phyloP scores from a whole-genome alignment of 2,329 filamentous ascomycete genomes.

The Sphaceloma murrayae region DNA sequence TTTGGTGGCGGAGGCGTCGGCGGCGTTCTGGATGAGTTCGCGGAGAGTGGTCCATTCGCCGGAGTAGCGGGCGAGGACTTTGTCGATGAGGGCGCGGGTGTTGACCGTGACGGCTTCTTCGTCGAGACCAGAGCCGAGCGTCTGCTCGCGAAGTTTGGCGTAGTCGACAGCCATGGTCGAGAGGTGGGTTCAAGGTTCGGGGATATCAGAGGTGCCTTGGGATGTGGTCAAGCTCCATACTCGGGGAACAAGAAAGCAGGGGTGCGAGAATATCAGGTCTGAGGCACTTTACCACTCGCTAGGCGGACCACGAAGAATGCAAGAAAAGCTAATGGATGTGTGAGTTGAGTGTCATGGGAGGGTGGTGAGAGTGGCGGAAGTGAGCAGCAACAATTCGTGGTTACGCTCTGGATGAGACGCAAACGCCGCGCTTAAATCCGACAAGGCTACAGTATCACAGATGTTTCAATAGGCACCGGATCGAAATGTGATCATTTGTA shows the following conservation, averaged over 20 bases:
- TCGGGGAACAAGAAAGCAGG: not conserved
- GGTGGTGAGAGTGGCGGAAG: not conserved
- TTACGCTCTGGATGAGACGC: no score
- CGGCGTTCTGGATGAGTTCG: slow-evolving; percentile 97
- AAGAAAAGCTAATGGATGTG: not conserved
- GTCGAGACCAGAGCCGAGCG: slow-evolving; percentile 74
- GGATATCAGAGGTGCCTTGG: not conserved
- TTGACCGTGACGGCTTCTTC: slow-evolving; percentile 98
- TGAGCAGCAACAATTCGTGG: no score
- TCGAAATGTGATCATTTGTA: slow-evolving; percentile 3
- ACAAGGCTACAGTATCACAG: no score
- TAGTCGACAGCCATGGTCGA: slow-evolving; percentile 42
- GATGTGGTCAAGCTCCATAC: not conserved
- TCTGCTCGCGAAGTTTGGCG: slow-evolving; percentile 69
- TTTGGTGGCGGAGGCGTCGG: slow-evolving; percentile 82
- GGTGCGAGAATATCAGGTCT: not conserved
- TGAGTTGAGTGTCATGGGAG: not conserved
- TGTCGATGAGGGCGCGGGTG: slow-evolving; percentile 92
- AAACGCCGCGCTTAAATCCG: no score
- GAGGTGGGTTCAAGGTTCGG: no score
- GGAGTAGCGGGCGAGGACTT: slow-evolving; percentile 90
- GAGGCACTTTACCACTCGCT: no score
- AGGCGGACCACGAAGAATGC: not conserved
- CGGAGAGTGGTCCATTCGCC: slow-evolving; percentile 83
- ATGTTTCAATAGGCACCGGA: no score